Percentiles rank a stretch among this genome's conserved stretches.
These are phyloP conservation scores for Ophiobolus disseminans DNA, from an alignment of 2,329 filamentous ascomycete species.

Conservation along the genomic window DNA sequence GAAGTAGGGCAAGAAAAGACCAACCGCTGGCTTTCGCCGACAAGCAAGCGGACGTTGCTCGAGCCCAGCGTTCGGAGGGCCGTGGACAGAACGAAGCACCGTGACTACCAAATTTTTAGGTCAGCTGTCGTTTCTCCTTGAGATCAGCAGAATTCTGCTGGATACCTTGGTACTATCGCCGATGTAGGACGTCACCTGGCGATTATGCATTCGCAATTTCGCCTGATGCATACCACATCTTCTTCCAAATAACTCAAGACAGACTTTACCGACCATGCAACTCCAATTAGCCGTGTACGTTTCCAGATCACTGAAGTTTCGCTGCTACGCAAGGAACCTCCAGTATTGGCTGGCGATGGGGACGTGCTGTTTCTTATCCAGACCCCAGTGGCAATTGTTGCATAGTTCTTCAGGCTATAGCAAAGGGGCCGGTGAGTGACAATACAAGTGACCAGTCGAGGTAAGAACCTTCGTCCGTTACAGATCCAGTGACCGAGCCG, in stretches of 20 bases:
- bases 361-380: background rate
- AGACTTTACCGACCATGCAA: slow-evolving; percentile 1
- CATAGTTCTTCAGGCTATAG: background rate
- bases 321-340: background rate
- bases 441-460: background rate
- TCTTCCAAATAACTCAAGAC: background rate
- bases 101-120: too few species aligned
- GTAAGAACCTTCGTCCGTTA: background rate
- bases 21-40: too few species aligned
- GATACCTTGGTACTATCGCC: too few species aligned
- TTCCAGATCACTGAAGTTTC: background rate
- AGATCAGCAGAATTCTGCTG: too few species aligned
- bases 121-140: too few species aligned
- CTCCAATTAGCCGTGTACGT: slow-evolving; percentile 3
- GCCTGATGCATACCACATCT: background rate
- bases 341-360: background rate
- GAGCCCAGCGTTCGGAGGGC: too few species aligned
- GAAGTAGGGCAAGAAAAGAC: too few species aligned
- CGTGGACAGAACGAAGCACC: too few species aligned
- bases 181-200: background rate
- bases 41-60: too few species aligned
- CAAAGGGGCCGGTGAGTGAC: background rate
- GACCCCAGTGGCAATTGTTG: too few species aligned
- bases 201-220: background rate
- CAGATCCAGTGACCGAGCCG: background rate